Evolutionary conservation across 2,329 filamentous ascomycete species (phyloP).

Genomic region (Curvularia spicifera): DNA sequence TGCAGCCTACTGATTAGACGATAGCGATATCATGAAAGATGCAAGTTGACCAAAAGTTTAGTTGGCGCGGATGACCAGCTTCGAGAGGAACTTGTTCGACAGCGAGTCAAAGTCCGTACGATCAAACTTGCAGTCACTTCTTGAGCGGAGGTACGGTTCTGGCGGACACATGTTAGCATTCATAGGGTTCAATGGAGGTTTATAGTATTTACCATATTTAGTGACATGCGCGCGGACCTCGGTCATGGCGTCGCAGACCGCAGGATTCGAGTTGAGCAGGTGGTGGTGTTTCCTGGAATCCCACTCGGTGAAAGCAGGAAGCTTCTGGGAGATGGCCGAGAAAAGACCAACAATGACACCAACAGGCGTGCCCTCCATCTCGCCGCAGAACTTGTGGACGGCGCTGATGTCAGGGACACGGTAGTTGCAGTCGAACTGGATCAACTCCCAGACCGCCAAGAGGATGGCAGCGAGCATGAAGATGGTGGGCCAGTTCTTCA

Average conservation of each 20-base stretch:
- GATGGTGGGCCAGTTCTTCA: slow-evolving; percentile 99
- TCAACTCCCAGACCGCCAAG: slow-evolving; percentile 95
- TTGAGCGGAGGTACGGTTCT: slow-evolving; percentile 87
- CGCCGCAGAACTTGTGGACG: slow-evolving; percentile 91
- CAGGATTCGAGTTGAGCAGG: slow-evolving; percentile 85
- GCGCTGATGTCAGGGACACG: slow-evolving; percentile 82
- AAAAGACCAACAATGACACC: slow-evolving; percentile 96
- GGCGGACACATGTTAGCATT: slow-evolving; percentile 53
- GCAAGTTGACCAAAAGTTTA: slow-evolving; percentile 50
- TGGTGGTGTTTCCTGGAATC: slow-evolving; percentile 90
- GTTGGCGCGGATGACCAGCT: slow-evolving; percentile 94
- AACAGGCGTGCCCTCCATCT: slow-evolving; percentile 96
- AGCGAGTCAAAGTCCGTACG: slow-evolving; percentile 91
- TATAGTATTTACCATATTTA: slow-evolving; percentile 78
- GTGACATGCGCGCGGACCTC: slow-evolving; percentile 91
- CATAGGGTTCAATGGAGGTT: slow-evolving; percentile 9
- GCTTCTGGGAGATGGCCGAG: slow-evolving; percentile 96
- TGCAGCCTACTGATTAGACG: slow-evolving; percentile 23
- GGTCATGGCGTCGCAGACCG: slow-evolving; percentile 94
- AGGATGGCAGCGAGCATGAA: slow-evolving; percentile 96
- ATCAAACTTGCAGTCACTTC: slow-evolving; percentile 82
- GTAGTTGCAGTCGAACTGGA: slow-evolving; percentile 98
- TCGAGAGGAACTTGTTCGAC: slow-evolving; percentile 96
- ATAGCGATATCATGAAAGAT: slow-evolving; percentile 11
- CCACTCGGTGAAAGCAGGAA: slow-evolving; percentile 92